Evolutionary conservation across 2,329 filamentous ascomycete species (phyloP), one percentile per base, ranked within the genome.

Genomic region (Pyrenophora tritici-repentis): DNA sequence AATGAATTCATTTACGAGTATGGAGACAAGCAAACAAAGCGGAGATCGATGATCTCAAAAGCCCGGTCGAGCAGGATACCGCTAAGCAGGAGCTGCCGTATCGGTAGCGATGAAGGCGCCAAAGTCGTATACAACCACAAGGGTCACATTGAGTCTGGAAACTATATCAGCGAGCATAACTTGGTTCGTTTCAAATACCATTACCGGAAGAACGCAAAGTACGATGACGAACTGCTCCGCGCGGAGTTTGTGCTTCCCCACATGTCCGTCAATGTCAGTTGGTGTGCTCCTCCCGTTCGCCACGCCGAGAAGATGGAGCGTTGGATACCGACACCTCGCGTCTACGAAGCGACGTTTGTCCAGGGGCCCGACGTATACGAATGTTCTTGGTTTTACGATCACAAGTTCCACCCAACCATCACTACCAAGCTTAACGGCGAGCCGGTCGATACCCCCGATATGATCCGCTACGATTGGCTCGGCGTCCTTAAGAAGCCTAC

Each of bases 281-380:
- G 81, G 81, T 80, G 77, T 58, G 78, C 78, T 24, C 79, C 80
- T 47, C 79, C 80, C 3, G 73, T 76, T 32, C 75, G 75, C 14
- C 77, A 78, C 56, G 75, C 78, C 3, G 77, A 81, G 55, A 81
- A 79, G 63, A 72, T 78, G 48, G 78, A 83, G 40, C 74, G 76
- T 41, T 83, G 81, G 79, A 82, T 83, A 45, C 81, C 81, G 6
- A 79, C 81, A 54, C 76, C 80, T 14, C 79, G 80, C 42, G 79
- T 83, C 2, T 81, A 77, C 3, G 78, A 82, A 63, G 81, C 81
- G 4, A 82, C 78, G 0, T 83, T 83, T 50, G 77, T 82, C 3
- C 76, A 82, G 52, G 79, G 76, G 6, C 68, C 78, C 6, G 77
- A 83, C 55, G 76, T 81, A 2, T 83, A 79, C 53, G 78, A 83